A percentile compares a stretch with the other conserved stretches of the same genome.
Evolutionary conservation across 2,329 filamentous ascomycete genomes (phyloP).

Genomic region (Trichoderma afroharzianum): DNA sequence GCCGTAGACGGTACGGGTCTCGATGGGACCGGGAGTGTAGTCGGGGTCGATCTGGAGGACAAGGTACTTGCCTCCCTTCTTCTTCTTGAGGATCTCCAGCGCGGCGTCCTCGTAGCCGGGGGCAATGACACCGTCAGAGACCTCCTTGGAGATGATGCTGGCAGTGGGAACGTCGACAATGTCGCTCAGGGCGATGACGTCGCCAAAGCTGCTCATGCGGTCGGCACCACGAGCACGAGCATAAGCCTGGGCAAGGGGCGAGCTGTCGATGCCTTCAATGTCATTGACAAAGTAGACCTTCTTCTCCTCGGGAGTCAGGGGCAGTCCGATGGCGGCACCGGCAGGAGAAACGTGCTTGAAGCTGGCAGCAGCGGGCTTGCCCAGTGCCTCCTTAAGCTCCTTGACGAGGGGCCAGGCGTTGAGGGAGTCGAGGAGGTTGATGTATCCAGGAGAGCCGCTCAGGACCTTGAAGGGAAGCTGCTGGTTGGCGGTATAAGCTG

Average conservation of each 20-base stretch:
- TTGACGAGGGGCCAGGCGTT: constrained; percentile 97
- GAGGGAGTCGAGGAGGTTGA: constrained; percentile 93
- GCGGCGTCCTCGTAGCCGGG: constrained; percentile 82
- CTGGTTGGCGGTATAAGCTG: constrained; percentile 70
- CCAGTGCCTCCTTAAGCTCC: constrained; percentile 86
- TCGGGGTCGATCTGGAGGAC: constrained; percentile 90
- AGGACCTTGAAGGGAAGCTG: constrained; percentile 93
- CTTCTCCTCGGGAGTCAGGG: constrained; percentile 80
- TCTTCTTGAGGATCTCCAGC: constrained; percentile 89
- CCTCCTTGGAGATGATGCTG: constrained; percentile 96
- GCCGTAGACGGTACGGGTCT: constrained; percentile 86
- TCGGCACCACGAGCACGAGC: constrained; percentile 93
- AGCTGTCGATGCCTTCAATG: constrained; percentile 82
- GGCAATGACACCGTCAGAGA: constrained; percentile 94
- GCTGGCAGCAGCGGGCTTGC: constrained; percentile 85
- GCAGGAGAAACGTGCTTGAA: constrained; percentile 99
- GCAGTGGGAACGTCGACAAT: constrained; percentile 88
- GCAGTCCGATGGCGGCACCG: constrained; percentile 88
- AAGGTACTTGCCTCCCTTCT: constrained; percentile 97
- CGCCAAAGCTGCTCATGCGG: constrained; percentile 97
- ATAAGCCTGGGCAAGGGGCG: constrained; percentile 87
- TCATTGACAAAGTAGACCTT: constrained; percentile 99
- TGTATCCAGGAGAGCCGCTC: constrained; percentile 85
- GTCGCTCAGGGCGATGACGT: constrained; percentile 90
- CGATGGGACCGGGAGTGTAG: constrained; percentile 75